Base-by-base conservation (phyloP, 805 yeast genomes). In the Tetrapisispora fleetii region DNA sequence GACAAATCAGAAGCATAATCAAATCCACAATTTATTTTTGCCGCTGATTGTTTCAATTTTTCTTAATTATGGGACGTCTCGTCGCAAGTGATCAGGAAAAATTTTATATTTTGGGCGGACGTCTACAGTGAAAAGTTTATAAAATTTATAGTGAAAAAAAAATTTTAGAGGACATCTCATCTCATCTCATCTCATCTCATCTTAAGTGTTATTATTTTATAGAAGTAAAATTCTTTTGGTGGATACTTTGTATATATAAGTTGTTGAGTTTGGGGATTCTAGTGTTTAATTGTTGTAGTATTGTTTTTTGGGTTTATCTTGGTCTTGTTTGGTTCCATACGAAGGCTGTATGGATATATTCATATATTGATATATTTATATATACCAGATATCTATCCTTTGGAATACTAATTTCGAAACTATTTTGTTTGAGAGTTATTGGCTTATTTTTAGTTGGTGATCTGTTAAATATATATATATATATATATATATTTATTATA, bases 141-240 rank as follows among this genome's bases (percentile, higher is more conserved):
- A 40, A 40, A 27, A 40, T 27, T 27, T n/a, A 24, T 24, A 17
- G 14, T 11, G 14, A 19, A 24, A 38, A 38, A 38, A 40, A 16
- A 11, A 16, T 40, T 41, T 17, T 16, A 37, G 30, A 50, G 37
- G 41, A 41, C 50, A 50, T 48, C 54, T 48, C 54, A 52, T 52
- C 54, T 44, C 54, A 53, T 51, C 56, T 51, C 56, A 54, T 52
- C 57, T 47, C 57, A 56, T 54, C 59, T 51, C 56, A 54, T 51
- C 54, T 27, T 16, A 11, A 32, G 13, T 32, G n/a, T 32, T 48
- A 53, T 33, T 69, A 11, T 36, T 5, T n/a, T 9, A 4, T 4
- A 17, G 9, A 16, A 36, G 39, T 16, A 36, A 6, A n/a, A 17
- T 4, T 17, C 19, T 36, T 14, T 9, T 5, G 13, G 7, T 4